These are phyloP conservation scores for Trypanosoma conorhini DNA, from an alignment of 208 protist species.

Conservation along the genomic window DNA sequence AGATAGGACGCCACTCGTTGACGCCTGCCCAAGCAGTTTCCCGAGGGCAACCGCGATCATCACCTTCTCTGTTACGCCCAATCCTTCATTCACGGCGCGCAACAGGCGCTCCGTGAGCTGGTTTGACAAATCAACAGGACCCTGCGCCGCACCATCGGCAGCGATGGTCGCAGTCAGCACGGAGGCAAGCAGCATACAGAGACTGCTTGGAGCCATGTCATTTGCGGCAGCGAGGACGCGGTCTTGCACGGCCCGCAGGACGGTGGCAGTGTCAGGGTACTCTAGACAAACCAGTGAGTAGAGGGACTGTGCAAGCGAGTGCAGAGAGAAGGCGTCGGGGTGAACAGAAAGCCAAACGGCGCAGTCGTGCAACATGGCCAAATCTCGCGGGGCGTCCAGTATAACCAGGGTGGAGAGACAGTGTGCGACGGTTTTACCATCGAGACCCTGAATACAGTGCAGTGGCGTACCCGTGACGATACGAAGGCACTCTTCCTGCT, in stretches of 20 bases:
- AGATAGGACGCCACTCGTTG: conserved; percentile 7
- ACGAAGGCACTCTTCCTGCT: conserved; percentile 34
- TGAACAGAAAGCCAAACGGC: conserved; percentile 43
- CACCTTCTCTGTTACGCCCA: conserved; percentile 30
- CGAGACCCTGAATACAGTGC: conserved; percentile 38
- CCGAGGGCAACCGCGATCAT: conserved; percentile 32
- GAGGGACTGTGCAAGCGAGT: conserved; percentile 29
- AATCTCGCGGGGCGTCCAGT: conserved; percentile 24
- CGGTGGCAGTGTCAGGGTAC: conserved; percentile 19
- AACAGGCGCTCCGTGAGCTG: conserved; percentile 19
- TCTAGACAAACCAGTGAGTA: conserved; percentile 31
- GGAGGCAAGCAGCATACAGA: conserved; percentile 25
- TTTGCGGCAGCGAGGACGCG: background rate
- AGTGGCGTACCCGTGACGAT: conserved; percentile 21
- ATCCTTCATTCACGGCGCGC: conserved; percentile 8
- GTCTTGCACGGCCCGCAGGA: conserved; percentile 24
- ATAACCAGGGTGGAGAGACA: conserved; percentile 43
- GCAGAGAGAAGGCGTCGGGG: conserved; percentile 21
- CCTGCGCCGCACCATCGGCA: background rate
- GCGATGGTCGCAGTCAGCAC: conserved; percentile 20
- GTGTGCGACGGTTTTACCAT: conserved; percentile 38
- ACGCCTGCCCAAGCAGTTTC: background rate
- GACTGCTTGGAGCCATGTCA: conserved; percentile 25
- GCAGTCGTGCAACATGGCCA: conserved; percentile 45
- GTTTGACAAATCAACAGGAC: conserved; percentile 12